These are phyloP conservation scores for Ophiostoma quercus DNA, from an alignment of 2,329 filamentous ascomycete species.

Conservation along the genomic window DNA sequence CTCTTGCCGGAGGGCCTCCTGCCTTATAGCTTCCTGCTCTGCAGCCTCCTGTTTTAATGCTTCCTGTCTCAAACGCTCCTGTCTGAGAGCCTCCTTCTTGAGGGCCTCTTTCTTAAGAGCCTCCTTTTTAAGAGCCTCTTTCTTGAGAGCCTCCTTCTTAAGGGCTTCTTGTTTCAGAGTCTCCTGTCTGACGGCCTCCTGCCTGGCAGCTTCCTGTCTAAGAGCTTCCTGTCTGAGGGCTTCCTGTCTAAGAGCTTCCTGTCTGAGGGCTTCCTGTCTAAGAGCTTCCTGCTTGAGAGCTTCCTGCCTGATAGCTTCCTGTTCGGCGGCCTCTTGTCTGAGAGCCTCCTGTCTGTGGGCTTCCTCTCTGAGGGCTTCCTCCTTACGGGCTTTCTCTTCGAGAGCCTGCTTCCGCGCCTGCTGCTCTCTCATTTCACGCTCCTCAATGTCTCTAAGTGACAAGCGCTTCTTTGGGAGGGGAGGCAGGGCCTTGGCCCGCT, in stretches of 20 bases:
- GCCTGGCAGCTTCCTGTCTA: neutral
- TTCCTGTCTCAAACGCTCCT: neutral
- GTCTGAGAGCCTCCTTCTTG: neutral
- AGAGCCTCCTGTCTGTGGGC: constrained; percentile 27
- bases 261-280: neutral
- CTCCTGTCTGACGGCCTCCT: neutral
- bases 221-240: neutral
- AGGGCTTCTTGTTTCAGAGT: neutral
- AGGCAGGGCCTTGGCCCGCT: constrained; percentile 1
- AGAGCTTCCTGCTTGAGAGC: neutral
- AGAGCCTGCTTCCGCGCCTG: constrained; percentile 5
- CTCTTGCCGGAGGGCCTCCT: neutral
- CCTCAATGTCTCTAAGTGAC: constrained; percentile 10
- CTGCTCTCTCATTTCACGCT: constrained; percentile 10
- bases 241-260: neutral
- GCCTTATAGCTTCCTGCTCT: neutral
- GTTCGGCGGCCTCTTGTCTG: constrained; percentile 24
- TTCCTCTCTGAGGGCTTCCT: neutral
- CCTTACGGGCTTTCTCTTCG: constrained; percentile 5
- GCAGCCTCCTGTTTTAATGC: no score
- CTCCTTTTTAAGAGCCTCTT: constrained; percentile 19
- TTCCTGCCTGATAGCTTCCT: neutral
- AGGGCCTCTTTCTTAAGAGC: neutral
- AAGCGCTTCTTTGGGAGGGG: constrained; percentile 8
- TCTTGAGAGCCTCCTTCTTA: constrained; percentile 25